Evolutionary conservation across 2,329 filamentous ascomycete species (phyloP).

Genomic region (Pyrenophora teres): DNA sequence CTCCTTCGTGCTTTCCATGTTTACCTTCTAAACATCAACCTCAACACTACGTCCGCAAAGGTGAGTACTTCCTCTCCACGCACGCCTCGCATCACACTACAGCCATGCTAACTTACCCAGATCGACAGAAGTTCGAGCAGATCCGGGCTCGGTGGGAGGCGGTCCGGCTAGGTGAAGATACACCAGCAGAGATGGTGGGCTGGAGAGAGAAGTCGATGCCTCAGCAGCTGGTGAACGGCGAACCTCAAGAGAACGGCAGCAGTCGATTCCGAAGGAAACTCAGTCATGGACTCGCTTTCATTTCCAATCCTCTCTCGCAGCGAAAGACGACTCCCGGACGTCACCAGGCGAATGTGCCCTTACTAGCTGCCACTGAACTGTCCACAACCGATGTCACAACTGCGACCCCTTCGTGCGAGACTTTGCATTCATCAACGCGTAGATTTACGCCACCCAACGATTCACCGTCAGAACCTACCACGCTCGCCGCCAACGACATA

Average conservation of each 20-base stretch:
- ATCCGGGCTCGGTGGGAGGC: slow-evolving; percentile 44
- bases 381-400: slow-evolving; percentile 11
- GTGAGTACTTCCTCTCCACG: slow-evolving; percentile 20
- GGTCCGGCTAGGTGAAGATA: slow-evolving; percentile 17
- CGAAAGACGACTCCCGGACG: slow-evolving; percentile 29
- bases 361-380: slow-evolving; percentile 16
- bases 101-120: slow-evolving; percentile 44
- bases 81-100: slow-evolving; percentile 18
- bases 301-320: slow-evolving; percentile 40
- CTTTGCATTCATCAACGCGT: slow-evolving; percentile 14
- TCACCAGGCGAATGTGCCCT: slow-evolving; percentile 13
- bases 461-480: background rate
- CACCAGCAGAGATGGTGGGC: slow-evolving; percentile 31
- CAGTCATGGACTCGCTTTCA: slow-evolving; percentile 40
- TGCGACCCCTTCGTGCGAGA: slow-evolving; percentile 5
- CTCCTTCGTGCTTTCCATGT: slow-evolving; percentile 24
- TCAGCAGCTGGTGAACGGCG: slow-evolving; percentile 16
- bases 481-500: background rate
- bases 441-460: slow-evolving; percentile 4
- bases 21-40: slow-evolving; percentile 15
- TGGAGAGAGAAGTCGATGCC: slow-evolving; percentile 29
- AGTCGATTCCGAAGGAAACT: slow-evolving; percentile 43
- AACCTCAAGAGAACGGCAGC: slow-evolving; percentile 13
- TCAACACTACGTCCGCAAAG: slow-evolving; percentile 12
- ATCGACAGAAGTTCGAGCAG: slow-evolving; percentile 38